Evolutionary conservation across 257 asterid species (phyloP).

Genomic region (Penstemon barbatus): DNA sequence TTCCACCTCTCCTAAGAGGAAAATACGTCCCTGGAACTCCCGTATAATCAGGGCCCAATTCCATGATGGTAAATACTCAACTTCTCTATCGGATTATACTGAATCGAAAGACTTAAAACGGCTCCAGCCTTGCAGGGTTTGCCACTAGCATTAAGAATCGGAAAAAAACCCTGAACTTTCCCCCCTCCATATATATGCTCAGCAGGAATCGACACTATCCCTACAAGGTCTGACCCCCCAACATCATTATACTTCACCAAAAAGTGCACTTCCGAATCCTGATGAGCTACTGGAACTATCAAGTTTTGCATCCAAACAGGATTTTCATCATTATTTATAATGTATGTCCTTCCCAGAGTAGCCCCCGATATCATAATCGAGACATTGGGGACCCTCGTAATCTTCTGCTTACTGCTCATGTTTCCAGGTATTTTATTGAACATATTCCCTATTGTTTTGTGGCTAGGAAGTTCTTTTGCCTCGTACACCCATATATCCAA

Average conservation of each 20-base stretch:
- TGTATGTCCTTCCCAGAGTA: slow-evolving; percentile 80
- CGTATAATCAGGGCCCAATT: slow-evolving; percentile 78
- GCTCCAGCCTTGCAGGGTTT: slow-evolving; percentile 89
- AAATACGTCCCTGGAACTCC: slow-evolving; percentile 94
- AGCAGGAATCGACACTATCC: slow-evolving; percentile 76
- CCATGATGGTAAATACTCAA: slow-evolving; percentile 74
- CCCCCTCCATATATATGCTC: slow-evolving; percentile 79
- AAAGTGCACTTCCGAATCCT: slow-evolving; percentile 75
- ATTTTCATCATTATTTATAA: slow-evolving; percentile 73
- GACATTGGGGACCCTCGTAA: slow-evolving; percentile 94
- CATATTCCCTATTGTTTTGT: slow-evolving; percentile 86
- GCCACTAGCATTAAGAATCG: slow-evolving; percentile 71
- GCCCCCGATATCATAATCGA: slow-evolving; percentile 65
- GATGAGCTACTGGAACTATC: slow-evolving; percentile 84
- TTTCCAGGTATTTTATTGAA: slow-evolving; percentile 73
- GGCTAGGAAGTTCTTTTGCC: slow-evolving; percentile 97
- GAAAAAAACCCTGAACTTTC: slow-evolving; percentile 66
- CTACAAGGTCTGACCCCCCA: slow-evolving; percentile 91
- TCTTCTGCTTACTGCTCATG: slow-evolving; percentile 66
- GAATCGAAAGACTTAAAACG: slow-evolving; percentile 67
- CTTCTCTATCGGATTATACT: slow-evolving; percentile 70
- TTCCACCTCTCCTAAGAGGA: slow-evolving; percentile 94
- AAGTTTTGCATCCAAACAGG: slow-evolving; percentile 95
- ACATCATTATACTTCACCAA: slow-evolving; percentile 87
- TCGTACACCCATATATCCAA: slow-evolving; percentile 81